Percentiles rank a stretch among this genome's conserved stretches.
Conservation (phyloP, 108 stramenopile genomes). For the Fistulifera pelliculosa region DNA sequence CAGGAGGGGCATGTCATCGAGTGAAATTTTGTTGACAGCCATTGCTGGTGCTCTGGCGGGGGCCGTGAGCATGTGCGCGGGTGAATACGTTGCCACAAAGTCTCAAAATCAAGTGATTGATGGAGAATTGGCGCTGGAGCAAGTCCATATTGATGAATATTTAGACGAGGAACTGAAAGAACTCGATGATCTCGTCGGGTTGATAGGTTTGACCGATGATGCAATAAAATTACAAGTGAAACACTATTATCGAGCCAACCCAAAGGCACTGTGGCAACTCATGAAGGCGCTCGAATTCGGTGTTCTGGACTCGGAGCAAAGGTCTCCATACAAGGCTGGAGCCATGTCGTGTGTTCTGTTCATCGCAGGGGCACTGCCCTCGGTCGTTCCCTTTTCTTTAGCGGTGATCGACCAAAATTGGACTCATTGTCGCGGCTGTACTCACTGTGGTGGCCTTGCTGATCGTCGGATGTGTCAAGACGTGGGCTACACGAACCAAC, state of each 20-base stretch:
- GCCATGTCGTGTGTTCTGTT: constrained; percentile 38
- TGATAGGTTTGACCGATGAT: constrained; percentile 46
- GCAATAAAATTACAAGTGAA: constrained; percentile 25
- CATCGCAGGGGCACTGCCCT: constrained; percentile 50
- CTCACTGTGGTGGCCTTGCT: constrained; percentile 32
- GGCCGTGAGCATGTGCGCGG: constrained; percentile 66
- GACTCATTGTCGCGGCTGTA: constrained; percentile 36
- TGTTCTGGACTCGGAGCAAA: constrained; percentile 55
- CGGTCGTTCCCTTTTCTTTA: constrained; percentile 53
- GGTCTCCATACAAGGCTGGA: constrained; percentile 51
- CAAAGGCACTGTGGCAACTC: constrained; percentile 55
- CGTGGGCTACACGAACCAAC: constrained; percentile 63
- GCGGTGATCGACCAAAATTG: constrained; percentile 16
- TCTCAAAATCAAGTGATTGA: constrained; percentile 67
- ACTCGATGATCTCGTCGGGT: constrained; percentile 24
- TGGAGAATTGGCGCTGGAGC: constrained; percentile 64
- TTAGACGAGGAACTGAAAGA: constrained; percentile 46
- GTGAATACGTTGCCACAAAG: constrained; percentile 75
- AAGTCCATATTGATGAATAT: constrained; percentile 39
- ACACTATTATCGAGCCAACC: constrained; percentile 38
- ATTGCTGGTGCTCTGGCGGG: constrained; percentile 69
- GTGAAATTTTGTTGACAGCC: constrained; percentile 53
- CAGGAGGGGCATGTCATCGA: constrained; percentile 53
- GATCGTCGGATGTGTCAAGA: constrained; percentile 59
- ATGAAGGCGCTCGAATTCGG: constrained; percentile 76